Evolutionary conservation across 306 rosid genomes (phyloP).

Genomic region (Vicia faba): DNA sequence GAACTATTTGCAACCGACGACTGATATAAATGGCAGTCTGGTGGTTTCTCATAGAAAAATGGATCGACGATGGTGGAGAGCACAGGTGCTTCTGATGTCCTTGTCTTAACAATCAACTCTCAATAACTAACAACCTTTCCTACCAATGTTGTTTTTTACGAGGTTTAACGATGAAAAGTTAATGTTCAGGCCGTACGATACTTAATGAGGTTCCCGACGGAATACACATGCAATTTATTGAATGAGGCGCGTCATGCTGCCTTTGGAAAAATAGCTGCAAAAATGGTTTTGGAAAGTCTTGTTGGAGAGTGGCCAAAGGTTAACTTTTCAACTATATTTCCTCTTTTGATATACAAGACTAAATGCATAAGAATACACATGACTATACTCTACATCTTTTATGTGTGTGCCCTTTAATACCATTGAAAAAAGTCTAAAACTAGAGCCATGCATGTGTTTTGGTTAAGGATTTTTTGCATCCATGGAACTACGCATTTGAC

Average conservation of each 20-base stretch:
- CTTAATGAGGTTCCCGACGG: constrained; percentile 77
- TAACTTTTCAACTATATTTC: constrained; percentile 29
- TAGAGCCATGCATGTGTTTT: neutral
- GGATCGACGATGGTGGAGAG: constrained; percentile 96
- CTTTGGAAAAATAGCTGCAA: constrained; percentile 78
- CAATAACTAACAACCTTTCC: neutral
- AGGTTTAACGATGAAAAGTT: neutral
- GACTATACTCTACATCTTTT: constrained; percentile 4
- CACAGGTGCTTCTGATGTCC: constrained; percentile 57
- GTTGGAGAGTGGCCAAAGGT: constrained; percentile 68
- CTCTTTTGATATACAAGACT: neutral
- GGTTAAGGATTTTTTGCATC: neutral
- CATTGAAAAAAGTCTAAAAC: neutral
- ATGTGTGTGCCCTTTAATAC: neutral
- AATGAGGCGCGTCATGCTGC: constrained; percentile 78
- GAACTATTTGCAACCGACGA: constrained; percentile 87
- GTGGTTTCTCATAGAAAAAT: constrained; percentile 81
- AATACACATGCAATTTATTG: constrained; percentile 70
- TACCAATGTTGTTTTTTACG: neutral
- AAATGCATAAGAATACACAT: neutral
- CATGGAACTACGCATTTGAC: neutral
- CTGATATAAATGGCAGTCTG: constrained; percentile 83
- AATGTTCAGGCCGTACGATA: constrained; percentile 73
- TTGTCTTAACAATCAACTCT: constrained; percentile 11
- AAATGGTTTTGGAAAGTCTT: constrained; percentile 56